Conservation (phyloP, 352 stramenopile genomes). For the Pythium phragmitis region DNA sequence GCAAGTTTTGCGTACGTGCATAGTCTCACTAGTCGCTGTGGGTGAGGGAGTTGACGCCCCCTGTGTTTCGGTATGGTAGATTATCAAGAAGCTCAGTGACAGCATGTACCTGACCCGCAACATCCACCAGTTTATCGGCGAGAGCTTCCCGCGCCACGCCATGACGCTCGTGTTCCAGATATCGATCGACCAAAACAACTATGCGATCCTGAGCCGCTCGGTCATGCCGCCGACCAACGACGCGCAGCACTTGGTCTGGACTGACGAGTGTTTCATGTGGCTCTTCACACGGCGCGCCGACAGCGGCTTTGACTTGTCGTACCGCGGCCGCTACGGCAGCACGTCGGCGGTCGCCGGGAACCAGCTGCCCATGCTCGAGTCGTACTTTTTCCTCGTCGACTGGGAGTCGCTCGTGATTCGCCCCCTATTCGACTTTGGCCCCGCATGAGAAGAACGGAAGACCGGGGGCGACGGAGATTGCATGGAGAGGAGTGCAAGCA, state of each 20-base stretch:
- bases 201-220: slow-evolving; percentile 81
- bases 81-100: slow-evolving; percentile 83
- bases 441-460: slow-evolving; percentile 4
- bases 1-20: slow-evolving; percentile 80
- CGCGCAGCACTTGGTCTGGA: slow-evolving; percentile 86
- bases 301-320: slow-evolving; percentile 72
- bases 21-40: too few relatives aligned
- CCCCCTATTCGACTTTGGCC: slow-evolving; percentile 72
- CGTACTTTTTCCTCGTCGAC: slow-evolving; percentile 82
- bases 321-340: slow-evolving; percentile 78
- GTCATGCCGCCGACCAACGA: slow-evolving; percentile 77
- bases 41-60: background rate
- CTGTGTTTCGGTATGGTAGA: slow-evolving; percentile 31
- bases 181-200: slow-evolving; percentile 81
- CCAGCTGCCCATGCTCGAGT: slow-evolving; percentile 82
- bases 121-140: slow-evolving; percentile 86
- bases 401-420: slow-evolving; percentile 83
- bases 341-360: slow-evolving; percentile 81
- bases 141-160: slow-evolving; percentile 81
- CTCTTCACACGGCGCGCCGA: slow-evolving; percentile 60
- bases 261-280: slow-evolving; percentile 86
- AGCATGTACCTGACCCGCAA: slow-evolving; percentile 86
- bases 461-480: background rate
- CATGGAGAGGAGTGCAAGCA: background rate
- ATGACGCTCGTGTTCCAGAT: slow-evolving; percentile 83